Evolutionary conservation across 2,329 filamentous ascomycete species (phyloP).

Genomic region (Penicillium paneum): DNA sequence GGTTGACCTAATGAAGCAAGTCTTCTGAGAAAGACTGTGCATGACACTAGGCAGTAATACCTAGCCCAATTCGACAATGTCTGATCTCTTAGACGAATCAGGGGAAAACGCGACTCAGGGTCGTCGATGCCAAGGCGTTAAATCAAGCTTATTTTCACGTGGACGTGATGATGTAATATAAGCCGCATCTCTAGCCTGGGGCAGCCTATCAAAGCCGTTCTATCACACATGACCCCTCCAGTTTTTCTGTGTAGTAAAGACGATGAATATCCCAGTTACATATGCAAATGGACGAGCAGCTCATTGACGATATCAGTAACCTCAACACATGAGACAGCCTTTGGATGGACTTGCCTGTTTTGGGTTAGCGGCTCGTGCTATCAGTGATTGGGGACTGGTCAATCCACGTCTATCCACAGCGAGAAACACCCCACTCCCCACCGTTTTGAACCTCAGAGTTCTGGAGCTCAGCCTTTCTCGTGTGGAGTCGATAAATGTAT

Average conservation of each 20-base stretch:
- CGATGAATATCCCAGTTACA: background rate
- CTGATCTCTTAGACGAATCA: background rate
- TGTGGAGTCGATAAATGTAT: background rate
- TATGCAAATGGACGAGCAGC: background rate
- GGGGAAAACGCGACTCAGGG: background rate
- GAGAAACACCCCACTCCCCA: background rate
- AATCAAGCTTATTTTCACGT: conserved; percentile 17
- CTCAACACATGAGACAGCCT: background rate
- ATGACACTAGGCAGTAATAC: background rate
- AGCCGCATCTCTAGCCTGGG: background rate
- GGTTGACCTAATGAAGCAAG: background rate
- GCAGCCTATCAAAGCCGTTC: background rate
- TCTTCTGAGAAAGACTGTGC: background rate
- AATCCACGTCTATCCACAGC: background rate
- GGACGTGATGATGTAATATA: conserved; percentile 10
- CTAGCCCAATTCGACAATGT: conserved; percentile 2
- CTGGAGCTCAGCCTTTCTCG: background rate
- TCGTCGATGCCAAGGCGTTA: conserved; percentile 2
- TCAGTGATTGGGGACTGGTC: background rate
- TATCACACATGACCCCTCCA: background rate
- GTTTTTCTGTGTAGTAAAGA: background rate
- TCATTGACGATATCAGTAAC: background rate
- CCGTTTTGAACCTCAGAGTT: background rate
- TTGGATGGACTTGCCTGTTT: conserved; percentile 22
- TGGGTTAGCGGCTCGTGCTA: conserved; percentile 9